A percentile compares a stretch with the other conserved stretches of the same genome.
phyloP scores from a whole-genome alignment of 1,284 basidiomycete species.

The Peniophora sp. region DNA sequence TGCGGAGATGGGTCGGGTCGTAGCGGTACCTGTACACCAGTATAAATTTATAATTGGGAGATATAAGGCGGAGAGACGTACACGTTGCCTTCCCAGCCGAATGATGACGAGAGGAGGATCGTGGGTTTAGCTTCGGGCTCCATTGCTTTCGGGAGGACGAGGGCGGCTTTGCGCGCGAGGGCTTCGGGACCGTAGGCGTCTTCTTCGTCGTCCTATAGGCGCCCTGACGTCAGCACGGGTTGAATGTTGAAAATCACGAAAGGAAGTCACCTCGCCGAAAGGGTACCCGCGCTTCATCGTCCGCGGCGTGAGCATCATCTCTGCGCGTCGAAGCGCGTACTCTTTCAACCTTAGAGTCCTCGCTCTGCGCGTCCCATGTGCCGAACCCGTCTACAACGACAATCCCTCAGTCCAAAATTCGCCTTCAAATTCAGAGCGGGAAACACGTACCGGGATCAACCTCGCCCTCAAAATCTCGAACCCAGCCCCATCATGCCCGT shows the following conservation, averaged over 20 bases:
- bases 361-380: slow-evolving; percentile 45
- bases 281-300: slow-evolving; percentile 15
- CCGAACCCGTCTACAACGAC: slow-evolving; percentile 32
- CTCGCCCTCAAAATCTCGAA: slow-evolving; percentile 58
- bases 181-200: not conserved
- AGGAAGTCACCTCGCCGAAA: slow-evolving; percentile 16
- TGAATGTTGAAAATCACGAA: not conserved
- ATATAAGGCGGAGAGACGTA: not conserved
- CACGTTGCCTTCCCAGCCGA: slow-evolving; percentile 5
- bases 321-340: slow-evolving; percentile 51
- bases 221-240: not conserved
- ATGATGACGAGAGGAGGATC: slow-evolving; percentile 1
- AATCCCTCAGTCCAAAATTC: slow-evolving; percentile 3
- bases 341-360: slow-evolving; percentile 58
- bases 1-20: slow-evolving; percentile 36
- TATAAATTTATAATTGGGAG: not conserved
- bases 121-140: not conserved
- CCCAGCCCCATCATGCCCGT: slow-evolving; percentile 66
- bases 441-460: slow-evolving; percentile 48
- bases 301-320: slow-evolving; percentile 36
- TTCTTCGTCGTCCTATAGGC: not conserved
- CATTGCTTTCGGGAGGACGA: not conserved
- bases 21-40: slow-evolving; percentile 45
- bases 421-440: slow-evolving; percentile 5
- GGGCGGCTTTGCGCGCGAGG: not conserved